A percentile compares a stretch with the other conserved stretches of the same genome.
Conservation (phyloP, 1,284 basidiomycete genomes). For the Ceraceosorus bombacis region DNA sequence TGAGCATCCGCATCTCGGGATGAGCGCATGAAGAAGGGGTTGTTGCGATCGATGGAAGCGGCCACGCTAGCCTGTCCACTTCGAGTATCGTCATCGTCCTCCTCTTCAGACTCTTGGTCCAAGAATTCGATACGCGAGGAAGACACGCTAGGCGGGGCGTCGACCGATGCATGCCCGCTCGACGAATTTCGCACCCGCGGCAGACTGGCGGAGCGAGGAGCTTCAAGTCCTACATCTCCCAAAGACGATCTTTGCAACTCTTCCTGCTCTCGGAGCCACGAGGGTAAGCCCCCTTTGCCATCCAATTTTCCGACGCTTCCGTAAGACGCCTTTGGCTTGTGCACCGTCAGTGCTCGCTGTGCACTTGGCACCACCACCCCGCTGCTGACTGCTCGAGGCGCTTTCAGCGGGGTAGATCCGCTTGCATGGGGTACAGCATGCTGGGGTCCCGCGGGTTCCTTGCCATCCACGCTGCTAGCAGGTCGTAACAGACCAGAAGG, state of each 20-base stretch:
- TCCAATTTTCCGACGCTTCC: constrained; percentile 10
- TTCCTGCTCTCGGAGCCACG: constrained; percentile 47
- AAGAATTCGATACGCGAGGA: constrained; percentile 28
- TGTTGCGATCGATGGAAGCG: constrained; percentile 38
- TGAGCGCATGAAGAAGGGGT: constrained; percentile 40
- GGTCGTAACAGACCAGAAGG: constrained; percentile 13
- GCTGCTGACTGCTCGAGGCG: neutral
- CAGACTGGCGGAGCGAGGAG: neutral
- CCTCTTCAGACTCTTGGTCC: constrained; percentile 23
- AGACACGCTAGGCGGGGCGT: constrained; percentile 17
- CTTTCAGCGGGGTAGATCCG: neutral
- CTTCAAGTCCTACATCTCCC: constrained; percentile 13
- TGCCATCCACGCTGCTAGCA: constrained; percentile 19
- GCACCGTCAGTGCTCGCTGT: neutral
- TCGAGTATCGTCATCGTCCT: constrained; percentile 32
- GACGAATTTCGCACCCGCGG: too few species aligned
- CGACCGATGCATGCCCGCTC: constrained; percentile 14
- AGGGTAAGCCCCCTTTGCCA: constrained; percentile 29
- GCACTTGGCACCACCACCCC: neutral
- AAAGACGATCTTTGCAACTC: constrained; percentile 36
- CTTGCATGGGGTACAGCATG: too few species aligned
- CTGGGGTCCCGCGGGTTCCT: constrained; percentile 5
- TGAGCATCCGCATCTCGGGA: constrained; percentile 25
- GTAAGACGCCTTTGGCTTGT: constrained; percentile 5
- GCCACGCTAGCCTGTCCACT: constrained; percentile 33